Percentiles rank a stretch among this genome's conserved stretches.
Evolutionary conservation across 2,329 filamentous ascomycete genomes (phyloP).

Genomic region (Aspergillus chevalieri): DNA sequence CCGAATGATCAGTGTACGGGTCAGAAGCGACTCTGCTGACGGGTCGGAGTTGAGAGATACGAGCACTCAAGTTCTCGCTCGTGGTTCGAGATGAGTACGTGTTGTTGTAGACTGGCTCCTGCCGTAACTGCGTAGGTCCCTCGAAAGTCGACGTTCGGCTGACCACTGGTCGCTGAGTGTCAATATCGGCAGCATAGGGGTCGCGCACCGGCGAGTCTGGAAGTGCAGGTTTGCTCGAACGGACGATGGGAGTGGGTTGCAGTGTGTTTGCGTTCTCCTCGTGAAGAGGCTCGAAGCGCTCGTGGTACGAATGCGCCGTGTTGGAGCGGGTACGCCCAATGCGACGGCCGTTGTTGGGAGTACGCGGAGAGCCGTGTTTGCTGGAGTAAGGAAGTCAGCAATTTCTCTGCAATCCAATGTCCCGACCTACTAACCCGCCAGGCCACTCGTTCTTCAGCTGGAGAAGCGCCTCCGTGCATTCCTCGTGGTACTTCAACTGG

Average conservation of each 20-base stretch:
- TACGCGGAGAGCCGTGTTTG: constrained; percentile 21
- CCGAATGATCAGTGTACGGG: constrained; percentile 46
- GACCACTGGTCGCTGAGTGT: constrained; percentile 42
- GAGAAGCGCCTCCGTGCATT: constrained; percentile 75
- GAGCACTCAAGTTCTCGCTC: constrained; percentile 49
- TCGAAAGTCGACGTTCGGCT: constrained; percentile 55
- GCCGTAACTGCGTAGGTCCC: constrained; percentile 47
- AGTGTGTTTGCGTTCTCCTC: constrained; percentile 48
- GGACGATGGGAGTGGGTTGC: constrained; percentile 49
- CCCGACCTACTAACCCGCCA: neutral
- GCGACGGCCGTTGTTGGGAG: constrained; percentile 34
- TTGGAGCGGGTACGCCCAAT: constrained; percentile 54
- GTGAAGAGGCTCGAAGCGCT: constrained; percentile 52
- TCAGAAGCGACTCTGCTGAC: constrained; percentile 36
- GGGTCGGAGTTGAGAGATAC: constrained; percentile 43
- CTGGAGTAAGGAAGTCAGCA: constrained; percentile 8
- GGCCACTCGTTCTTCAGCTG: constrained; percentile 66
- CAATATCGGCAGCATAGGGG: constrained; percentile 35
- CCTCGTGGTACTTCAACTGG: constrained; percentile 85
- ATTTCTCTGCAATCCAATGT: neutral
- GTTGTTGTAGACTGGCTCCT: constrained; percentile 47
- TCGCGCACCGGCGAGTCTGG: constrained; percentile 36
- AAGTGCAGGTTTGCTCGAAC: constrained; percentile 37
- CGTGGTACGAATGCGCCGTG: constrained; percentile 58
- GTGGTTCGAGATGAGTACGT: constrained; percentile 47